Conservation (phyloP, 225 moss, liverwort and hornwort species). For the Bryoerythrophyllum caledonicum region DNA sequence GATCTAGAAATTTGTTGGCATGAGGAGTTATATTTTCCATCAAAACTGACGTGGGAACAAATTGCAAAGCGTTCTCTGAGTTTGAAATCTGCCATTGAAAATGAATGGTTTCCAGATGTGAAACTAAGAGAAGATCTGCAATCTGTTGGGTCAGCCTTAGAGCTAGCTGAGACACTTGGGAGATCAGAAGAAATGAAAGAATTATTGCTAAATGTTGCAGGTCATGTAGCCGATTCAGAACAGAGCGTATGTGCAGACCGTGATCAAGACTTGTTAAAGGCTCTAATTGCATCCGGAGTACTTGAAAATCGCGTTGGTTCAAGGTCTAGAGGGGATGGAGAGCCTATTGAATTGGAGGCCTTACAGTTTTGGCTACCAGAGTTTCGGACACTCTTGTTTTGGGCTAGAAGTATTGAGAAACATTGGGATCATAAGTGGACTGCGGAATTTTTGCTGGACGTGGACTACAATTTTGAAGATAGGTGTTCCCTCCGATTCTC, state of each 20-base stretch:
- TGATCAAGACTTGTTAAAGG: too few relatives aligned
- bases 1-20: background rate
- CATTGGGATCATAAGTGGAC: background rate
- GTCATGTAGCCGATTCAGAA: too few relatives aligned
- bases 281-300: too few relatives aligned
- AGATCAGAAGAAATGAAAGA: background rate
- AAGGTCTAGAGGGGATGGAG: background rate
- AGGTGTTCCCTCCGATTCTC: background rate
- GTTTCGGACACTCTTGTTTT: too few relatives aligned
- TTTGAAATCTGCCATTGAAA: too few relatives aligned
- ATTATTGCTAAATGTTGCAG: background rate
- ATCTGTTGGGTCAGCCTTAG: background rate
- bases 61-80: background rate
- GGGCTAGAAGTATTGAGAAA: fast-evolving
- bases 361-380: background rate
- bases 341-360: background rate
- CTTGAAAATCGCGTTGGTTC: too few relatives aligned
- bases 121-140: fast-evolving
- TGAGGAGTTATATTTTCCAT: background rate
- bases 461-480: slow-evolving; percentile 9
- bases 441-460: background rate
- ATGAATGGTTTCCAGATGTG: background rate
- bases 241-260: too few relatives aligned
- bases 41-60: background rate
- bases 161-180: background rate